A percentile compares a stretch with the other conserved stretches of the same genome.
phyloP scores from a whole-genome alignment of 345 rosid genomes.

The Camelina neglecta region DNA sequence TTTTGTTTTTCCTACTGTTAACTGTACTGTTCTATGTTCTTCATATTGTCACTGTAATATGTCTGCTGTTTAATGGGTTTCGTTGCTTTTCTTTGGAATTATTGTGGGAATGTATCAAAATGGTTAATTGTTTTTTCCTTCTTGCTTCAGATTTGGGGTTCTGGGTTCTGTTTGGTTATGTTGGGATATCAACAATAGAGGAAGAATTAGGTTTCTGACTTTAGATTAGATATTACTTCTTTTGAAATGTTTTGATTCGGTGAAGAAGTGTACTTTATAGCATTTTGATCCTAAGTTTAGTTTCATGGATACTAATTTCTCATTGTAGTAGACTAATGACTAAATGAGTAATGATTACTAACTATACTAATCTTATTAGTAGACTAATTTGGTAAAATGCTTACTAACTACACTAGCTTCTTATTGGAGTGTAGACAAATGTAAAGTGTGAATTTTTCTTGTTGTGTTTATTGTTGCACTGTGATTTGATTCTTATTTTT shows the following conservation, averaged over 20 bases:
- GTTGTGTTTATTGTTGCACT: slow-evolving; percentile 3
- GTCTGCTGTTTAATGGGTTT: not conserved
- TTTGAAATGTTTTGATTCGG: not conserved
- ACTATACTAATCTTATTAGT: not conserved
- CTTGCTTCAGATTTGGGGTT: slow-evolving; percentile 17
- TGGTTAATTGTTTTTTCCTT: slow-evolving; percentile 13
- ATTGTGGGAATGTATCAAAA: slow-evolving; percentile 2
- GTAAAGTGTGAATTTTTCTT: not conserved
- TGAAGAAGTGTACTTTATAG: not conserved
- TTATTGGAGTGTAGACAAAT: not conserved
- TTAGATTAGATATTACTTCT: not conserved
- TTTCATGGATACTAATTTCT: slow-evolving; percentile 1
- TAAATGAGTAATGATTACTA: not conserved
- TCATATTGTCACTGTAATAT: not conserved
- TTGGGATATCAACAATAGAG: not conserved
- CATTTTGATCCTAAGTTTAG: slow-evolving; percentile 7
- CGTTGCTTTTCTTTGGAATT: not conserved
- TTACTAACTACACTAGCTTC: slow-evolving; percentile 5
- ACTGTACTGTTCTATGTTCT: slow-evolving; percentile 16
- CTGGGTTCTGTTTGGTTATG: slow-evolving; percentile 25
- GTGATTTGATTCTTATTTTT: not conserved
- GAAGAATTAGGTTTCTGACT: not conserved
- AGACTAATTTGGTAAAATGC: not conserved
- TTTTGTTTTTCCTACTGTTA: not conserved
- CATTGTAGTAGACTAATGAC: not conserved